Base-by-base conservation (phyloP, 2,329 filamentous ascomycete species). In the Cytospora mali region DNA sequence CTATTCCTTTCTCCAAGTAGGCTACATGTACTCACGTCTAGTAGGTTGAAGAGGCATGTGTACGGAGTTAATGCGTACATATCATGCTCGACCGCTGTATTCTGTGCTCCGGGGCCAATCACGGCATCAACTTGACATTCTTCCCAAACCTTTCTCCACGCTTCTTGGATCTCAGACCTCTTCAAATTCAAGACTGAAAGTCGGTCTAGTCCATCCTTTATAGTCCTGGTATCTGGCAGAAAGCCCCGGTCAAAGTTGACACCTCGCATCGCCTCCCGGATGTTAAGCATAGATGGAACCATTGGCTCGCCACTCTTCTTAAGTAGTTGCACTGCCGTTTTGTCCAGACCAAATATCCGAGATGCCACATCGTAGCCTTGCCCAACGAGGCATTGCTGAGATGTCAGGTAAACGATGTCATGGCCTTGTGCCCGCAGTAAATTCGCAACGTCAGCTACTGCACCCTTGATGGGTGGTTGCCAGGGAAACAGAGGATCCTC, bases 1-100 rank as follows among this genome's bases (percentile, higher is more conserved):
- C 21, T 10, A 9, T n/a, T 5, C 6, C 1, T 11, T 1, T 7
- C n/a, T 2, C 21, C 16, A 16, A 6, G 31, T 3, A 49, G 2
- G 16, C 2, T 6, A 28, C n/a, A 48, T 6, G n/a, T 2, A 56
- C 62, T 56, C 42, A 67, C 65, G 49, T 68, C 66, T n/a, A 68
- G 53, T 6, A 67, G 46, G 23, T 65, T 68, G 31, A 64, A 35
- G 6, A 67, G 35, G 13, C 49, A 46, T 16, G 66, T 64, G 21
- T 68, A 68, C 2, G 65, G 55, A n/a, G 63, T 60, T 2, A 62
- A 31, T 5, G 65, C 66, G 7, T 66, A 65, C 42, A 53, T 49
- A 18, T 67, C 66, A 31, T 68, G 66, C 58, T 67, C 63, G 7
- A 68, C 56, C 4, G 63, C 66, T 10, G 66, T 67, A 14, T 28